Base-by-base conservation (phyloP, 2,329 filamentous ascomycete genomes). In the Coniochaeta pulveracea region DNA sequence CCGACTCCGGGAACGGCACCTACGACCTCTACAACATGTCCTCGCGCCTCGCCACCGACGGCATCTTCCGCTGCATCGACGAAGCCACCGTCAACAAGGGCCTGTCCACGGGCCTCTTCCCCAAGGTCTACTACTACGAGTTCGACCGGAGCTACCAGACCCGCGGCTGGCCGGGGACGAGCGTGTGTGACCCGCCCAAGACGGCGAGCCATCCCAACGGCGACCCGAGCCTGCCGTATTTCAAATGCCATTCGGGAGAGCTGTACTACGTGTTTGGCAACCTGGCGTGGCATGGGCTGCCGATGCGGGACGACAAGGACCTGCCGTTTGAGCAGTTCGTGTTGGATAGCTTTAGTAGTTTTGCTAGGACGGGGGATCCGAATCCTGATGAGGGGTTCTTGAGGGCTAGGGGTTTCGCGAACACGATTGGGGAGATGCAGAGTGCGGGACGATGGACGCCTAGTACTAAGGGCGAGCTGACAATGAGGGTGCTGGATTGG, bases 11-110 rank as follows among this genome's bases (percentile, higher is more conserved):
- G 33, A 74, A 66, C 43, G 37, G 46, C 34, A 63, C 70, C 0
- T 58, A 71, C 6, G 63, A 72, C 38, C 57, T 72, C 3, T 76
- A 68, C 58, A 73, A 72, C 38, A 57, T 68, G 21, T 62, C 63
- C 14, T 56, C 66, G 6, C 66, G 66, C 5, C 55, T 76, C 25
- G 63, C 68, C 3, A 76, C 72, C 3, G 72, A 77, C 47, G 67
- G 61, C 33, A 63, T 65, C 7, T 76, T 76, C 57, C 65, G 71
- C 36, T 78, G 73, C 47, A 54, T 70, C 33, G 69, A 74, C 46
- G 63, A 76, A 48, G 70, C 71, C 5, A 76, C 72, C 3, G 65
- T 65, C 6, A 66, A 65, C 44, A 57, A 66, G 0, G 69, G 63
- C 3, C 52, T 64, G 1, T 37, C 46, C 11, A 61, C 57, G 11